Percentiles rank a stretch among this genome's conserved stretches.
These are phyloP conservation scores for Capsella rubella DNA, from an alignment of 441 rosid species.

Conservation along the genomic window DNA sequence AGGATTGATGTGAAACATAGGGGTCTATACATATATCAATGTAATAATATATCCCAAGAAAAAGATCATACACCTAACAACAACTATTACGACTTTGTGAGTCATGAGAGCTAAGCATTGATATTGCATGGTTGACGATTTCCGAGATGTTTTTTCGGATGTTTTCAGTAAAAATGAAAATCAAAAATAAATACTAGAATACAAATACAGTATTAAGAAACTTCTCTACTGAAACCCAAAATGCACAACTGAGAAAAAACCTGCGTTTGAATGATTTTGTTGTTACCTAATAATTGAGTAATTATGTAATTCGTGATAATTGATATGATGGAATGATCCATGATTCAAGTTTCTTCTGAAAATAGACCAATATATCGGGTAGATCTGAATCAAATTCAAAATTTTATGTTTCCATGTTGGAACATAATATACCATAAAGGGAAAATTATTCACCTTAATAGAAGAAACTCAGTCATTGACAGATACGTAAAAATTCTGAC, in stretches of 20 bases:
- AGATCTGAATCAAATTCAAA: background rate
- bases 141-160: background rate
- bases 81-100: constrained; percentile 6
- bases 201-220: background rate
- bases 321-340: background rate
- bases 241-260: background rate
- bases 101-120: constrained; percentile 3
- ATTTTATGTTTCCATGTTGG: background rate
- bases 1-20: background rate
- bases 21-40: background rate
- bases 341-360: background rate
- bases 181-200: background rate
- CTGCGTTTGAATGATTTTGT: background rate
- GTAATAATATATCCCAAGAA: constrained; percentile 14
- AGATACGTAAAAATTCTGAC: background rate
- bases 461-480: background rate
- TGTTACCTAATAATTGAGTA: background rate
- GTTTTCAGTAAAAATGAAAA: background rate
- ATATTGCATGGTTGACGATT: constrained; percentile 3
- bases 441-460: background rate
- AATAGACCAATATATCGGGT: background rate
- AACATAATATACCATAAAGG: background rate
- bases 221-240: background rate
- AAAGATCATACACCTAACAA: background rate
- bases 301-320: background rate